Evolutionary conservation across 441 rosid species (phyloP).

Genomic region (Manihot esculenta): DNA sequence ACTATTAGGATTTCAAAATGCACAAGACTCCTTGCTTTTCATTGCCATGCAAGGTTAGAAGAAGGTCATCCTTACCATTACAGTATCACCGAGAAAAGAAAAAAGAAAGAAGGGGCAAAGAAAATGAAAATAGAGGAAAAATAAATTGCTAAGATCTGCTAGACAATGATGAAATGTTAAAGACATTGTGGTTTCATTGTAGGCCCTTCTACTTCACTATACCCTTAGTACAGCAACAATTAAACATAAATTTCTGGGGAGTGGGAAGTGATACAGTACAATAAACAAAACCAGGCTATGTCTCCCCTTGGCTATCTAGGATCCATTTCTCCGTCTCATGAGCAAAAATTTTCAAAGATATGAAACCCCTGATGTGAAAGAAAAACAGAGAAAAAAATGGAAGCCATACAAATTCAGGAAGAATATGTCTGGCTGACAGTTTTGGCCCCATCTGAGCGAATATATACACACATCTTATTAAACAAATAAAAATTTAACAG

Average conservation of each 20-base stretch:
- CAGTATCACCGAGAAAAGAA: no score
- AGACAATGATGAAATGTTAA: neutral
- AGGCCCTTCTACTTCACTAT: neutral
- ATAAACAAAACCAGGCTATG: neutral
- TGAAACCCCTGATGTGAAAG: neutral
- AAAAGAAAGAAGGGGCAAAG: no score
- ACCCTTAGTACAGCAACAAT: neutral
- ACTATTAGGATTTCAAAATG: no score
- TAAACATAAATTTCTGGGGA: neutral
- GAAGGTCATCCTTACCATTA: no score
- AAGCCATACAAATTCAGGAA: neutral
- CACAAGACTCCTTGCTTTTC: no score
- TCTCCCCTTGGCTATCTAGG: neutral
- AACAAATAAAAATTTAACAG: neutral
- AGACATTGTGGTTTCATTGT: neutral
- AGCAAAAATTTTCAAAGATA: neutral
- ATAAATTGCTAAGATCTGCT: neutral
- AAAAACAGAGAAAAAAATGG: neutral
- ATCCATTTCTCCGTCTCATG: neutral
- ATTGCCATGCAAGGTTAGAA: no score
- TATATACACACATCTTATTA: neutral
- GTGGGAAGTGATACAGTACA: neutral
- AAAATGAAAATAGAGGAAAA: no score
- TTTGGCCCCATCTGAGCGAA: neutral
- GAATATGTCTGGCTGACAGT: neutral